Conservation (phyloP, 1,284 basidiomycete genomes). For the Cutaneotrichosporon sp. region DNA sequence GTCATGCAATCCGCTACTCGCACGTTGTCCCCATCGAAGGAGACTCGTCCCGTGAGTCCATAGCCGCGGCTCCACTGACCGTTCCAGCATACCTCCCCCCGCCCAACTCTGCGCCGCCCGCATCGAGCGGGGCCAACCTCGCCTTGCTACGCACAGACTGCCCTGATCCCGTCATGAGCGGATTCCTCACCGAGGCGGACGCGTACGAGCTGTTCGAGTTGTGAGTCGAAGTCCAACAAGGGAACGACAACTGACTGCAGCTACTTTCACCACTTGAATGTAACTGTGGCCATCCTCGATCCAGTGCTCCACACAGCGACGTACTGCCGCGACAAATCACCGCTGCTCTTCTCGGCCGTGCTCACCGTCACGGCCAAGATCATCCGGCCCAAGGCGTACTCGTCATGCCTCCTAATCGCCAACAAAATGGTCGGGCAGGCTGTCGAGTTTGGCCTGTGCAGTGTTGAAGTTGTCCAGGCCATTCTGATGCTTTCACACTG, state of each 20-base stretch:
- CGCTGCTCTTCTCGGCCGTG: conserved; percentile 48
- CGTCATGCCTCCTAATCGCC: conserved; percentile 34
- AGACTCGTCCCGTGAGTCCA: conserved; percentile 23
- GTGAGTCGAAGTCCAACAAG: conserved; percentile 17
- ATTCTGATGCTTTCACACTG: conserved; percentile 46
- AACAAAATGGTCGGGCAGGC: conserved; percentile 46
- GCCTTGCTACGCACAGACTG: conserved; percentile 13
- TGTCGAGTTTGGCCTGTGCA: conserved; percentile 41
- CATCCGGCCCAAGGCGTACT: conserved; percentile 41
- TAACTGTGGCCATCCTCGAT: conserved; percentile 40
- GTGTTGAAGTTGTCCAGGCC: conserved; percentile 47
- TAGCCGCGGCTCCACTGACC: background rate
- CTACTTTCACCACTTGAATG: conserved; percentile 36
- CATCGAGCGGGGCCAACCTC: conserved; percentile 1
- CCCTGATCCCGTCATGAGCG: conserved; percentile 37
- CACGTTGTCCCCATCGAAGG: conserved; percentile 28
- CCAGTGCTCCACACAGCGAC: conserved; percentile 41
- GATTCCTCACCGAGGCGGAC: conserved; percentile 28
- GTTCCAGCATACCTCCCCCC: conserved; percentile 12
- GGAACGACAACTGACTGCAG: conserved; percentile 10
- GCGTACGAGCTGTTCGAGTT: conserved; percentile 38
- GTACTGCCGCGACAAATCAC: conserved; percentile 38
- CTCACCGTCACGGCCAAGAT: conserved; percentile 46
- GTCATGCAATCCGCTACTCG: conserved; percentile 21
- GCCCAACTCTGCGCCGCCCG: conserved; percentile 1